Conservation (phyloP, 78 protist species). For the Dictyostelium citrinum region DNA sequence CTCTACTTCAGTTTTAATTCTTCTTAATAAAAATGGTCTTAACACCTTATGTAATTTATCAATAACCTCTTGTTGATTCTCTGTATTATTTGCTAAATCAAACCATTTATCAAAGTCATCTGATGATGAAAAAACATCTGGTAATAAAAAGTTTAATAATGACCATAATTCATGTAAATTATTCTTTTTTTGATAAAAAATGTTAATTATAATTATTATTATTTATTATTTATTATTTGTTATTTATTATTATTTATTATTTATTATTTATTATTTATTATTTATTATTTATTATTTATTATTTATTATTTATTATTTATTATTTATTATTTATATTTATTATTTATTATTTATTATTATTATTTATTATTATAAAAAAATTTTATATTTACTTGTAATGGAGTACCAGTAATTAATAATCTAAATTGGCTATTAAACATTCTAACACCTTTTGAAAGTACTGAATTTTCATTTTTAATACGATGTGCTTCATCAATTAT, state of each 20-base stretch:
- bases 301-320: too few relatives aligned
- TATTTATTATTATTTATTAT: too few relatives aligned
- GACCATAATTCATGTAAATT: constrained; percentile 99
- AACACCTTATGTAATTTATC: constrained; percentile 84
- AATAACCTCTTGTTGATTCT: constrained; percentile 80
- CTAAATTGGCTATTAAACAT: constrained; percentile 80
- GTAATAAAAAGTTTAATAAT: constrained; percentile 98
- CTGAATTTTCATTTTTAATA: constrained; percentile 97
- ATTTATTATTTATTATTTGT: too few relatives aligned
- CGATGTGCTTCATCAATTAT: constrained; percentile 99
- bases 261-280: too few relatives aligned
- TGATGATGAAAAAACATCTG: constrained; percentile 92
- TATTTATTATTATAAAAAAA: background rate
- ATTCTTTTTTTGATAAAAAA: constrained; percentile 86
- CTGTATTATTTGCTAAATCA: constrained; percentile 37
- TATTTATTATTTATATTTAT: too few relatives aligned
- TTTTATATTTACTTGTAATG: constrained; percentile 79
- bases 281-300: too few relatives aligned
- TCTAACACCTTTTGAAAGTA: constrained; percentile 81
- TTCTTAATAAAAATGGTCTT: constrained; percentile 92
- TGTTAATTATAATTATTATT: too few relatives aligned
- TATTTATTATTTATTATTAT: too few relatives aligned
- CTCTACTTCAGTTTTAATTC: constrained; percentile 97
- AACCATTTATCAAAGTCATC: constrained; percentile 96
- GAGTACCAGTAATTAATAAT: constrained; percentile 98